Percentiles rank a stretch among this genome's conserved stretches.
Evolutionary conservation across 768 basidiomycete genomes (phyloP).

Genomic region (Boletus tomentosulus): DNA sequence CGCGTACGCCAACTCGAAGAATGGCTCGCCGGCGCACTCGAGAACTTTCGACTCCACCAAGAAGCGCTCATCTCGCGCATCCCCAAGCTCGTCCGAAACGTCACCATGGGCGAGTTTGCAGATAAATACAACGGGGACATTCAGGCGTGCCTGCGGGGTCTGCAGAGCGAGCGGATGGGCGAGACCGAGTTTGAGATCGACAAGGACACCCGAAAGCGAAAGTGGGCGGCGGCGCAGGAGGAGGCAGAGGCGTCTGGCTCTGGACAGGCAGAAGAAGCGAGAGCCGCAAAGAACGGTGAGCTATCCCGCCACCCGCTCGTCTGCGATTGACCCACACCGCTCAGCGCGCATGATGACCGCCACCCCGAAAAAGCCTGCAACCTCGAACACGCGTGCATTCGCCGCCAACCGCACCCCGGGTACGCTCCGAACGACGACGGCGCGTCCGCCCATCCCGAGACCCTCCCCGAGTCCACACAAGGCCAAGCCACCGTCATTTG

Average conservation of each 20-base stretch:
- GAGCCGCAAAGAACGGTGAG: constrained; percentile 60
- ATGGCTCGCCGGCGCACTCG: constrained; percentile 69
- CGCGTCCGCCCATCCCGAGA: constrained; percentile 26
- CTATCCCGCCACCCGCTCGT: neutral
- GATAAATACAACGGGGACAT: constrained; percentile 75
- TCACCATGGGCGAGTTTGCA: constrained; percentile 75
- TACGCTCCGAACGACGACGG: constrained; percentile 26
- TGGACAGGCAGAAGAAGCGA: constrained; percentile 22
- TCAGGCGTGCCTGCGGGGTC: constrained; percentile 63
- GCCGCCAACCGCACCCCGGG: constrained; percentile 42
- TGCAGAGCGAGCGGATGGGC: constrained; percentile 60
- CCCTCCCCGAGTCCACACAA: constrained; percentile 38
- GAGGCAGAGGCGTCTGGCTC: constrained; percentile 44
- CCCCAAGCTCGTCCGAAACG: constrained; percentile 66
- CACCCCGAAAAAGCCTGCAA: constrained; percentile 49
- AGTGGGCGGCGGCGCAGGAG: constrained; percentile 66
- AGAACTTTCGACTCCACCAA: constrained; percentile 71
- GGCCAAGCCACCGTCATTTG: constrained; percentile 21
- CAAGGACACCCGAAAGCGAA: constrained; percentile 66
- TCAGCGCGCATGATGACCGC: constrained; percentile 44
- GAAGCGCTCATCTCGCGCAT: constrained; percentile 72
- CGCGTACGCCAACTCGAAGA: constrained; percentile 68
- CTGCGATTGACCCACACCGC: constrained; percentile 2
- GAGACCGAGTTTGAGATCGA: constrained; percentile 58
- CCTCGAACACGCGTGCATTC: constrained; percentile 44